Conservation (phyloP, 2,329 filamentous ascomycete genomes). For the Stenocarpella maydis region DNA sequence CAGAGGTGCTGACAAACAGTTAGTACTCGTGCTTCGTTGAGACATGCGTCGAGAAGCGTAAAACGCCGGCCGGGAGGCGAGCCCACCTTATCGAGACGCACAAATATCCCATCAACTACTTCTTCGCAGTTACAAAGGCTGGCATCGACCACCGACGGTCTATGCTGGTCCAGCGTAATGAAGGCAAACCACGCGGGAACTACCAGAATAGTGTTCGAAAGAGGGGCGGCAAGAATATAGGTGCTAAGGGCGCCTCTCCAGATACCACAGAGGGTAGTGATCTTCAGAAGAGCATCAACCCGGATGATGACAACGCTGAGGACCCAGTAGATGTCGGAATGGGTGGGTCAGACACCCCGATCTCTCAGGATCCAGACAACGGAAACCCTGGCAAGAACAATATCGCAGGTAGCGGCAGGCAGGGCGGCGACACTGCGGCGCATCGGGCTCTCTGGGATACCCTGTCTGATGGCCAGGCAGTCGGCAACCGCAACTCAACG, state of each 20-base stretch:
- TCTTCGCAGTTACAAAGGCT: constrained; percentile 85
- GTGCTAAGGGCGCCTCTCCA: neutral
- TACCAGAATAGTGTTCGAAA: constrained; percentile 29
- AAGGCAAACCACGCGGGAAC: constrained; percentile 55
- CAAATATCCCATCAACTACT: constrained; percentile 86
- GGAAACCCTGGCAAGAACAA: neutral
- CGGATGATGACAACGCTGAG: neutral
- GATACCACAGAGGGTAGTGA: neutral
- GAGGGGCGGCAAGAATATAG: constrained; percentile 43
- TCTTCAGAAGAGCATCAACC: neutral
- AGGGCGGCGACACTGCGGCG: neutral
- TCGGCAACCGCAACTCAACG: neutral
- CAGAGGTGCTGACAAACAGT: constrained; percentile 17
- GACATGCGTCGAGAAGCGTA: constrained; percentile 84
- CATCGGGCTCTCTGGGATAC: neutral
- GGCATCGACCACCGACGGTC: constrained; percentile 89
- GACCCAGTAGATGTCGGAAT: constrained; percentile 2
- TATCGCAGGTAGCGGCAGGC: neutral
- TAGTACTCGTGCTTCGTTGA: constrained; percentile 92
- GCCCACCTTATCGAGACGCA: constrained; percentile 96
- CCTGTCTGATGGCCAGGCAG: neutral
- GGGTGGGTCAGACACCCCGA: constrained; percentile 1
- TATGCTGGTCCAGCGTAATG: constrained; percentile 68
- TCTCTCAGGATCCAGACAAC: neutral
- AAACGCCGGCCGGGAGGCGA: constrained; percentile 81